Percentiles rank a stretch among this genome's conserved stretches.
Evolutionary conservation across 78 protist genomes (phyloP).

Genomic region (Chrysochromulina parva): DNA sequence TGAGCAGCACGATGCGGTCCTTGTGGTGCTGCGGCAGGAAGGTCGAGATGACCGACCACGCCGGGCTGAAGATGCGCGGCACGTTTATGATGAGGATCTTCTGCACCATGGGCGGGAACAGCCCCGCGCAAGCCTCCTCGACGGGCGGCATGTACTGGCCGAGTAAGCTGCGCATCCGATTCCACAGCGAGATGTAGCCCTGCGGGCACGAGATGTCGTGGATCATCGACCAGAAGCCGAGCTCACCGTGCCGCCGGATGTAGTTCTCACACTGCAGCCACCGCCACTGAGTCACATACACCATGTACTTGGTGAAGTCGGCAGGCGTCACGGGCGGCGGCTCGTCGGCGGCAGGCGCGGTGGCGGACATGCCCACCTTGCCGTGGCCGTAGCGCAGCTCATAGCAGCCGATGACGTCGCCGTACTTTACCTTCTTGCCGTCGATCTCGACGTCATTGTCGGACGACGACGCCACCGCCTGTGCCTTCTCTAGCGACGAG

Average conservation of each 20-base stretch:
- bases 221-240: conserved; percentile 15
- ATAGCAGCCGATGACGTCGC: not conserved
- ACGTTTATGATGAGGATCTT: conserved; percentile 18
- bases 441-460: not conserved
- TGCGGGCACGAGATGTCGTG: conserved; percentile 22
- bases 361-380: not conserved
- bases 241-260: not conserved
- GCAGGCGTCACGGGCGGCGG: not conserved
- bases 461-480: not conserved
- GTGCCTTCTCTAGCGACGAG: not conserved
- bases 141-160: not conserved
- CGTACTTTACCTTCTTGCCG: not conserved
- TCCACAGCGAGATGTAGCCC: not conserved
- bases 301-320: not conserved
- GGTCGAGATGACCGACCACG: not conserved
- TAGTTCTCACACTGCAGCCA: conserved; percentile 4
- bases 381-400: conserved; percentile 30
- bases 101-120: conserved; percentile 17
- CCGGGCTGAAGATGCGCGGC: not conserved
- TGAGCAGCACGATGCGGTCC: conserved; percentile 23
- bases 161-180: not conserved
- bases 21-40: not conserved
- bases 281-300: conserved; percentile 24
- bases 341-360: not conserved
- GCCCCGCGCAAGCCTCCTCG: not conserved